Evolutionary conservation across 768 basidiomycete genomes (phyloP), one percentile per base, ranked within the genome.

Genomic region (Peribolospora kevripleyi): DNA sequence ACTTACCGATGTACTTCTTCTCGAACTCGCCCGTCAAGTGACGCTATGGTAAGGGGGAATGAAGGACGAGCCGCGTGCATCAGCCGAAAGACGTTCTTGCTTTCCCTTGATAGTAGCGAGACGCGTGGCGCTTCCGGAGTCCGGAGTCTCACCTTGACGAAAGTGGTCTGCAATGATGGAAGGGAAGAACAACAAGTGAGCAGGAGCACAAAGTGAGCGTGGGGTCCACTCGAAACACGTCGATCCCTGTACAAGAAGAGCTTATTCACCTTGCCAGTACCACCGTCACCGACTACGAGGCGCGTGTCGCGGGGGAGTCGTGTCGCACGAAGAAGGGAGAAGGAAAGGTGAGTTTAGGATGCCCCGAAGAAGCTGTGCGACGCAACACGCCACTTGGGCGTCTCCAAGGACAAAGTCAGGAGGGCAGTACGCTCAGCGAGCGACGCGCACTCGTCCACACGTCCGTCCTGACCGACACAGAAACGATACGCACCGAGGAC

Each of bases 21-120:
- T 98, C 91, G 69, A 98, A 97, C 77, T 97, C 91, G 68, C 91
- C 91, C 61, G 88, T 93, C 78, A 91, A 79, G 72, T 95, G 90
- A 69, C 87, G 85, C 85, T 86, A 65, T 48, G 0, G 14, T 11
- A 7, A 49, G 38, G 6, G 6, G 5, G 3, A n/a, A 0, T 6
- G 13, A 8, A 3, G 7, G 25, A 25, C 25, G 25, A 25, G 1
- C 25, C 25, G 25, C 25, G 25, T 25, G 25, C 25, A 25, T 25
- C 25, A 25, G 25, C 25, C 25, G 25, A 25, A 25, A 25, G 25
- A 25, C 25, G 25, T 25, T 25, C 25, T 25, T 25, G 25, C 25
- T 25, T 25, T 25, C 25, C 25, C 25, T 25, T 25, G 25, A 25
- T 25, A 25, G 25, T 25, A 25, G 25, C 25, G 25, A 25, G 25